A percentile compares a stretch with the other conserved stretches of the same genome.
phyloP scores from a whole-genome alignment of 2,329 filamentous ascomycete genomes.

The Fusarium proliferatum region DNA sequence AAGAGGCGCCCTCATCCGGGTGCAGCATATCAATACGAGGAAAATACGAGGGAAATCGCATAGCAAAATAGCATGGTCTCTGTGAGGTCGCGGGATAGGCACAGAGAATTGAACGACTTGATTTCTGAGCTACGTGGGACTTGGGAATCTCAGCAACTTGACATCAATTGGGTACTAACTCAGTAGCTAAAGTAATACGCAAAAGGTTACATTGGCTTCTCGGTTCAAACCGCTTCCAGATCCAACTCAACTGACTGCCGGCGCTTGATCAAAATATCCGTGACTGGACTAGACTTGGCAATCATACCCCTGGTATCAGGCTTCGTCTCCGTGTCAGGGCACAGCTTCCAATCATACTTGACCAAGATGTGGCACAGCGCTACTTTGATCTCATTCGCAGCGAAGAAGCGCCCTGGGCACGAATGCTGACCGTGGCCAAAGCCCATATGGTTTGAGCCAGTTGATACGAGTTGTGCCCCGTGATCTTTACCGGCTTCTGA shows the following conservation, averaged over 20 bases:
- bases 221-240: background rate
- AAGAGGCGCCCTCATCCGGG: background rate
- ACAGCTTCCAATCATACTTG: conserved; percentile 12
- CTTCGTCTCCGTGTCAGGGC: background rate
- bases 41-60: too few relatives aligned
- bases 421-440: conserved; percentile 1
- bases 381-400: conserved; percentile 1
- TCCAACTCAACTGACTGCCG: background rate
- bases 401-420: background rate
- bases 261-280: background rate
- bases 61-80: fast-evolving
- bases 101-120: fast-evolving
- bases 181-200: too few relatives aligned
- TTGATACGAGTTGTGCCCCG: background rate
- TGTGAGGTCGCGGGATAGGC: fast-evolving
- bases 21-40: too few relatives aligned
- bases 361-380: background rate
- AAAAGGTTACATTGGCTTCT: fast-evolving
- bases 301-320: background rate
- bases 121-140: background rate
- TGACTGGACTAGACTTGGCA: background rate
- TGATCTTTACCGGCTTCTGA: background rate
- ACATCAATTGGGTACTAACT: too few relatives aligned
- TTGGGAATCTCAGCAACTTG: fast-evolving
- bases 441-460: background rate